Percentiles rank a stretch among this genome's conserved stretches.
Conservation (phyloP, 1,139 yeast genomes). For the Saccharomycopsis hybrid region DNA sequence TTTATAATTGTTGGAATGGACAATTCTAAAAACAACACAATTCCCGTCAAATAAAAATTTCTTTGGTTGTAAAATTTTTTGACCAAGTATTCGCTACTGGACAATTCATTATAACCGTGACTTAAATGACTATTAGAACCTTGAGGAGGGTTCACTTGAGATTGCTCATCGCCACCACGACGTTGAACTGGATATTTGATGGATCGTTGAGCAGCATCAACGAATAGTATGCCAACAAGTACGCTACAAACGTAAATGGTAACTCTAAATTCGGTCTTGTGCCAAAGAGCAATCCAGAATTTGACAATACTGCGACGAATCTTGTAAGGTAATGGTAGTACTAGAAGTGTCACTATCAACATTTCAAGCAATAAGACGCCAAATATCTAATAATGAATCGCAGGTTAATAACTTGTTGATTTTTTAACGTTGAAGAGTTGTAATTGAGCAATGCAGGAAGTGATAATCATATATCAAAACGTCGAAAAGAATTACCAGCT, state of each 20-base stretch:
- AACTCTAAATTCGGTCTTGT: conserved; percentile 11
- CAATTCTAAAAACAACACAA: conserved; percentile 16
- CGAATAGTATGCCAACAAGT: conserved; percentile 12
- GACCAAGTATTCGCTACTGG: conserved; percentile 19
- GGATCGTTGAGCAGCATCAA: conserved; percentile 20
- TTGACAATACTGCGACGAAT: conserved; percentile 15
- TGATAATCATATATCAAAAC: not conserved
- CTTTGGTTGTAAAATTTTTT: conserved; percentile 21
- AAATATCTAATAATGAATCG: conserved; percentile 11
- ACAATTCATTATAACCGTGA: conserved; percentile 18
- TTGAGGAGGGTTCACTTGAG: not conserved
- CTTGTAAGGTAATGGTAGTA: conserved; percentile 19
- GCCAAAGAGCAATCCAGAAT: conserved; percentile 6
- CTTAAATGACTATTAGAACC: not conserved
- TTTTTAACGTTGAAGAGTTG: not conserved
- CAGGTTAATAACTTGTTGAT: not conserved
- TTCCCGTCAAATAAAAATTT: conserved; percentile 21
- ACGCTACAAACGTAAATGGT: conserved; percentile 11
- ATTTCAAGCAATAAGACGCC: conserved; percentile 17
- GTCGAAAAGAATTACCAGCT: not conserved
- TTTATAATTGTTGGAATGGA: conserved; percentile 20
- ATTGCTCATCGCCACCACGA: not conserved
- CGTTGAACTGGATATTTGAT: conserved; percentile 7
- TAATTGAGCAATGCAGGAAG: not conserved
- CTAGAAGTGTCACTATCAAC: conserved; percentile 10